These are phyloP conservation scores for Punica granatum DNA, from an alignment of 345 rosid genomes.

Conservation along the genomic window DNA sequence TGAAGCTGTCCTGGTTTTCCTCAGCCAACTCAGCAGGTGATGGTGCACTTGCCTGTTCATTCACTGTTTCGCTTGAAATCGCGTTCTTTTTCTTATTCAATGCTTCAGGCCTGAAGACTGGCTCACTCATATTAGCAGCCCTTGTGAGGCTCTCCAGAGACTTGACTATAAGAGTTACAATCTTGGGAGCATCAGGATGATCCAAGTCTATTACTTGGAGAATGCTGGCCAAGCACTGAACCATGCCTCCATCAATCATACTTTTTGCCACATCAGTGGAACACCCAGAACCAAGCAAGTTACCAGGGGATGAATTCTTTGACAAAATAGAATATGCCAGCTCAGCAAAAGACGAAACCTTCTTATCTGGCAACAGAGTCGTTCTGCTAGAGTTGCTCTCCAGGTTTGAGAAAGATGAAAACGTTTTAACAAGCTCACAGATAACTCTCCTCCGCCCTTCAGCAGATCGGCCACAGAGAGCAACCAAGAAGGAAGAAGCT, in stretches of 20 bases:
- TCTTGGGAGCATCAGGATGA: conserved; percentile 92
- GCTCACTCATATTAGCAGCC: conserved; percentile 89
- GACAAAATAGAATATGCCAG: conserved; percentile 75
- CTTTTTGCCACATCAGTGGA: conserved; percentile 90
- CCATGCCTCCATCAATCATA: conserved; percentile 93
- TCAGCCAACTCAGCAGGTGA: conserved; percentile 38
- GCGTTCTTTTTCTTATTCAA: conserved; percentile 48
- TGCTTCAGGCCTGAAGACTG: conserved; percentile 53
- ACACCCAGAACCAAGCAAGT: conserved; percentile 75
- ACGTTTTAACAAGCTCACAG: conserved; percentile 76
- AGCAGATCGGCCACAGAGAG: conserved; percentile 78
- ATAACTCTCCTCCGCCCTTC: conserved; percentile 87
- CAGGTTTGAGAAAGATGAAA: conserved; percentile 54
- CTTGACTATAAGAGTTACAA: conserved; percentile 77
- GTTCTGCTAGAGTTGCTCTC: conserved; percentile 55
- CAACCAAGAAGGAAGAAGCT: conserved; percentile 87
- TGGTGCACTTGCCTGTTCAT: conserved; percentile 30
- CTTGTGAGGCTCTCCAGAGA: conserved; percentile 81
- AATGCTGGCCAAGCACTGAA: conserved; percentile 64
- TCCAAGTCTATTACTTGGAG: conserved; percentile 86
- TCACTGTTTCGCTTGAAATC: conserved; percentile 40
- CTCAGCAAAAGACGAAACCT: conserved; percentile 65
- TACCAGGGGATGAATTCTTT: conserved; percentile 75
- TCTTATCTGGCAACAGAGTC: conserved; percentile 65
- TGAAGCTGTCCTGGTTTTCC: conserved; percentile 38